Evolutionary conservation across 345 rosid species (phyloP).

Genomic region (Gossypium longicalyx): DNA sequence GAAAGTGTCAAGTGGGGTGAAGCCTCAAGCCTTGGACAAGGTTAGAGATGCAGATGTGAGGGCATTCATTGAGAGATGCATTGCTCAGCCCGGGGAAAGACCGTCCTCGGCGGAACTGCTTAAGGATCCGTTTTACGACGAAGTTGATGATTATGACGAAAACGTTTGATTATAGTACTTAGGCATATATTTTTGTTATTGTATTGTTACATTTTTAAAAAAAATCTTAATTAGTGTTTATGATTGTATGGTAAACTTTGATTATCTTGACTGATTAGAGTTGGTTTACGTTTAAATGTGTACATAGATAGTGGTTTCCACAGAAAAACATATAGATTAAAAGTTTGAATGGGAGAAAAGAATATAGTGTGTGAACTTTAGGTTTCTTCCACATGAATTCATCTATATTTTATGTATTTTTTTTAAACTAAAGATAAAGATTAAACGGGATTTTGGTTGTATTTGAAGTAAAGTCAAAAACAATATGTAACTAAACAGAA

Average conservation of each 20-base stretch:
- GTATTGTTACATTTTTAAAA: background rate
- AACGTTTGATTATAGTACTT: conserved; percentile 24
- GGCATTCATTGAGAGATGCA: conserved; percentile 71
- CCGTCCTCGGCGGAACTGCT: conserved; percentile 77
- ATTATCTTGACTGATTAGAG: too few relatives aligned
- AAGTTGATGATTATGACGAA: conserved; percentile 47
- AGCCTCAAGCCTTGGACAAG: conserved; percentile 60
- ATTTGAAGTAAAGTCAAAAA: conserved; percentile 22
- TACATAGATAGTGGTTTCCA: background rate
- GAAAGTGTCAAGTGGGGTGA: conserved; percentile 64
- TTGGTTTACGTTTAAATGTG: background rate
- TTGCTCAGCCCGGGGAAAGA: conserved; percentile 53
- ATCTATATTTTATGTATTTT: background rate
- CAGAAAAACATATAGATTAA: background rate
- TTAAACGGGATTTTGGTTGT: background rate
- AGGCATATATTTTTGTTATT: background rate
- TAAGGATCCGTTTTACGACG: conserved; percentile 61
- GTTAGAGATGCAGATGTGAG: conserved; percentile 55
- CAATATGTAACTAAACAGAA: background rate
- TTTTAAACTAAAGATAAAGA: background rate
- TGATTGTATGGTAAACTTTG: background rate
- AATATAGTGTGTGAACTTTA: background rate
- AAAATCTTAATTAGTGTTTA: background rate
- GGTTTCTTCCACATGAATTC: background rate
- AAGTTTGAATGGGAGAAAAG: background rate